Evolutionary conservation across 2,329 filamentous ascomycete genomes (phyloP), one percentile per base, ranked within the genome.

Genomic region (Chaetomiaceae sp.): DNA sequence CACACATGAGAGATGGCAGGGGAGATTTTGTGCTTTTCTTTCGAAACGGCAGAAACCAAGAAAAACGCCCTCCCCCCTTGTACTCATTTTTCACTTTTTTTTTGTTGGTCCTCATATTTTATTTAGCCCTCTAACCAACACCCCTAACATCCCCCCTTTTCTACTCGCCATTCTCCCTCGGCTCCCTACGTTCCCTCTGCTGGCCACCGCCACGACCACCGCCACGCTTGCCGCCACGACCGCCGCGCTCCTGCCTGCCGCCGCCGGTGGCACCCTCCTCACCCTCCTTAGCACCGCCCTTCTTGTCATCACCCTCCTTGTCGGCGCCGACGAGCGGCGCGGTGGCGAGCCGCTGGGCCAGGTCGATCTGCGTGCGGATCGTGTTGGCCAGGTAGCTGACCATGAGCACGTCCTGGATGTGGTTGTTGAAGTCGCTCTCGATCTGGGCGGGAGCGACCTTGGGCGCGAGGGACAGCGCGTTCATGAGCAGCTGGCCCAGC

Each of bases 391-490:
- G 81, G 77, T 99, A 99, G 61, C 90, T 95, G 63, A 99, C 91
- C 70, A 97, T 91, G 60, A 99, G 84, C 55, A 99, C 91, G 70
- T 99, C 93, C 76, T 99, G 93, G 71, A 99, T 90, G 76, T 99
- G 93, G 78, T 95, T 96, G 83, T 99, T 99, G 82, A 99, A 99
- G 77, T 97, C 91, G 68, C 86, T 81, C 79, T 99, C 93, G 66
- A 99, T 91, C 68, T 95, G 87, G 55, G 83, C 80, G 33, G 86
- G 77, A 64, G 96, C 89, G 55, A 97, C 93, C 80, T 97, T 99
- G 65, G 93, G 93, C 50, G 92, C 89, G 57, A 99, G 77, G 41
- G 88, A 91, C 57, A 99, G 81, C 34, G 92, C 86, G 70, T 95
- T 95, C 78, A 97, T 87, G 60, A 99, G 78, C 73, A 90, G 95